These are phyloP conservation scores for Microcyclospora tardicrescens DNA, from an alignment of 2,329 filamentous ascomycete species.

Conservation along the genomic window DNA sequence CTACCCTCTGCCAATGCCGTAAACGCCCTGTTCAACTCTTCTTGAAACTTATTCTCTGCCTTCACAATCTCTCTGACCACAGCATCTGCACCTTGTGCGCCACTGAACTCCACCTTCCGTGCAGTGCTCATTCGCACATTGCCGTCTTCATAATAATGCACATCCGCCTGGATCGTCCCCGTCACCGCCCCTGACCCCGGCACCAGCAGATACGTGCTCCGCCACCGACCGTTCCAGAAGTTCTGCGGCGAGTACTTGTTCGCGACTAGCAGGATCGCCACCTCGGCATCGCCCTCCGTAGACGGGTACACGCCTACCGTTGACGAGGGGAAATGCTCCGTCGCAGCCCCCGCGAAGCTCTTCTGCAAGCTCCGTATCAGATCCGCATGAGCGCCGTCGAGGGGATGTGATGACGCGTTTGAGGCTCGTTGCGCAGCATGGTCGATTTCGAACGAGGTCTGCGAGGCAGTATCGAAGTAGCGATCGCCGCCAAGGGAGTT, in stretches of 20 bases:
- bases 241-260: conserved; percentile 98
- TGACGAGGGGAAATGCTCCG: conserved; percentile 78
- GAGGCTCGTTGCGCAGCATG: conserved; percentile 79
- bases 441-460: conserved; percentile 79
- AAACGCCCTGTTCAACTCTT: conserved; percentile 88
- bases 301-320: conserved; percentile 68
- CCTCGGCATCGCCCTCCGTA: conserved; percentile 56
- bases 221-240: conserved; percentile 98
- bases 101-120: conserved; percentile 56
- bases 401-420: conserved; percentile 60
- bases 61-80: conserved; percentile 66
- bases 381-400: conserved; percentile 65
- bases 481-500: conserved; percentile 67
- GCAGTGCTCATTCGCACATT: conserved; percentile 89
- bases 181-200: conserved; percentile 55
- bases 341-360: conserved; percentile 58
- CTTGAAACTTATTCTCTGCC: conserved; percentile 85
- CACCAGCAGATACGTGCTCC: conserved; percentile 70
- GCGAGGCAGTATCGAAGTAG: conserved; percentile 84
- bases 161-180: conserved; percentile 80
- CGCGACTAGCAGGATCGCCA: conserved; percentile 75
- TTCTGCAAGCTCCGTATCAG: conserved; percentile 77
- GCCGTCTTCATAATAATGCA: conserved; percentile 99
- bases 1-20: conserved; percentile 79
- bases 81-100: conserved; percentile 47